These are phyloP conservation scores for Hypomyces rosellus DNA, from an alignment of 2,329 filamentous ascomycete genomes.

Conservation along the genomic window DNA sequence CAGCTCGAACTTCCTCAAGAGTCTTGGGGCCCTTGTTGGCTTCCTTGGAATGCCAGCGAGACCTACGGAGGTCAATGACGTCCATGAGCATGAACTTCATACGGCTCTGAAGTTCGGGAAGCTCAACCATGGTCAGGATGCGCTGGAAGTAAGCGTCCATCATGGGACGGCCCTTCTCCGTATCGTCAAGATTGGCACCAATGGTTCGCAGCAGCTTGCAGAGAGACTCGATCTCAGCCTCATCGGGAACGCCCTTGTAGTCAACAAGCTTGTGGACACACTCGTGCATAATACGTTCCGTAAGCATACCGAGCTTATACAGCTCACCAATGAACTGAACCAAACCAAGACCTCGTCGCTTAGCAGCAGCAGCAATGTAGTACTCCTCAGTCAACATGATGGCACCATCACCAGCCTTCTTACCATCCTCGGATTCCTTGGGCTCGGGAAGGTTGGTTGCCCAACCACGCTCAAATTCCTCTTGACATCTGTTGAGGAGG, in stretches of 20 bases:
- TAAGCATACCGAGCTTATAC: slow-evolving; percentile 98
- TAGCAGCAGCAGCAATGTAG: slow-evolving; percentile 87
- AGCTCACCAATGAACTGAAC: slow-evolving; percentile 99
- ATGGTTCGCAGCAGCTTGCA: slow-evolving; percentile 90
- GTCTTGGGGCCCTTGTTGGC: slow-evolving; percentile 94
- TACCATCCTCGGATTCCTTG: slow-evolving; percentile 54
- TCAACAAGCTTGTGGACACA: slow-evolving; percentile 97
- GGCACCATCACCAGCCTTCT: slow-evolving; percentile 58
- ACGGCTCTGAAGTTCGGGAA: slow-evolving; percentile 76
- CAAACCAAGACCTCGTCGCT: slow-evolving; percentile 92
- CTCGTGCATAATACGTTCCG: slow-evolving; percentile 98
- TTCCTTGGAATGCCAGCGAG: slow-evolving; percentile 81
- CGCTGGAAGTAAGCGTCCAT: slow-evolving; percentile 93
- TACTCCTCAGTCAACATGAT: slow-evolving; percentile 92
- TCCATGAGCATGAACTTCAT: slow-evolving; percentile 97
- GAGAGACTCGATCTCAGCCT: slow-evolving; percentile 93
- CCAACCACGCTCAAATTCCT: slow-evolving; percentile 98
- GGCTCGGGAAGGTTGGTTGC: slow-evolving; percentile 75
- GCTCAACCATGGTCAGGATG: slow-evolving; percentile 74
- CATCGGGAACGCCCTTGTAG: slow-evolving; percentile 86
- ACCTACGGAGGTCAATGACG: slow-evolving; percentile 73
- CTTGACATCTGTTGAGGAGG: slow-evolving; percentile 94
- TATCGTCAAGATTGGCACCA: slow-evolving; percentile 75
- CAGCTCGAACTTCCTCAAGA: slow-evolving; percentile 81
- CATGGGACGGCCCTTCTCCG: slow-evolving; percentile 75